Conservation (phyloP, 2,329 filamentous ascomycete species). For the Xylariaceae sp. region DNA sequence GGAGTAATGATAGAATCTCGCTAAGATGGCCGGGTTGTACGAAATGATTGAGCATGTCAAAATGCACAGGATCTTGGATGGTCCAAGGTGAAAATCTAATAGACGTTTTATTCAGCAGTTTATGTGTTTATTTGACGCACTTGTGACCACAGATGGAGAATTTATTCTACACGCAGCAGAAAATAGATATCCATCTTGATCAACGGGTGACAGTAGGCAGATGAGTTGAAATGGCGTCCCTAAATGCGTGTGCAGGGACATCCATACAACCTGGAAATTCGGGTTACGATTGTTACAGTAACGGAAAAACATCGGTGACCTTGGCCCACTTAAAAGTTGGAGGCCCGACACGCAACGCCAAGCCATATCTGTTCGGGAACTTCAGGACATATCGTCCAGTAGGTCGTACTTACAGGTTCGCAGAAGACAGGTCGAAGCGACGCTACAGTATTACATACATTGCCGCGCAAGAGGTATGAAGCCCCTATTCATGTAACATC, state of each 20-base stretch:
- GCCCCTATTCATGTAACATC: no score
- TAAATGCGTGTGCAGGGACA: no score
- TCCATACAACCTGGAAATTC: no score
- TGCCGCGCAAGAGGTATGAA: not conserved
- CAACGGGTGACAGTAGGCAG: no score
- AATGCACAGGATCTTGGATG: slow-evolving; percentile 28
- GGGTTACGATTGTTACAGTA: no score
- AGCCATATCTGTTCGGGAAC: not conserved
- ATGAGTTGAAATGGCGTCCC: no score
- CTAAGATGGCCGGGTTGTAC: slow-evolving; percentile 35
- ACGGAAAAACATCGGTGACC: slow-evolving; percentile 24
- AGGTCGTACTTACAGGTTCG: no score
- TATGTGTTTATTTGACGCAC: no score
- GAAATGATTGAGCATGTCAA: slow-evolving; percentile 35
- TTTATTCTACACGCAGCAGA: no score
- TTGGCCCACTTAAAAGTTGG: slow-evolving; percentile 23
- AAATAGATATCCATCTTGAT: no score
- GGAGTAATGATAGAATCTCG: slow-evolving; percentile 35
- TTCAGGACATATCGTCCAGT: not conserved
- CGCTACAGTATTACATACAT: not conserved
- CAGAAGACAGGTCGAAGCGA: not conserved
- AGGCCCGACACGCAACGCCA: not conserved
- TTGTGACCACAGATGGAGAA: no score
- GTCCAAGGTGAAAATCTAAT: slow-evolving; percentile 33
- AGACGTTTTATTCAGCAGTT: slow-evolving; percentile 29